Evolutionary conservation across 2,329 filamentous ascomycete species (phyloP).

Genomic region (Pseudogymnoascus sp.): DNA sequence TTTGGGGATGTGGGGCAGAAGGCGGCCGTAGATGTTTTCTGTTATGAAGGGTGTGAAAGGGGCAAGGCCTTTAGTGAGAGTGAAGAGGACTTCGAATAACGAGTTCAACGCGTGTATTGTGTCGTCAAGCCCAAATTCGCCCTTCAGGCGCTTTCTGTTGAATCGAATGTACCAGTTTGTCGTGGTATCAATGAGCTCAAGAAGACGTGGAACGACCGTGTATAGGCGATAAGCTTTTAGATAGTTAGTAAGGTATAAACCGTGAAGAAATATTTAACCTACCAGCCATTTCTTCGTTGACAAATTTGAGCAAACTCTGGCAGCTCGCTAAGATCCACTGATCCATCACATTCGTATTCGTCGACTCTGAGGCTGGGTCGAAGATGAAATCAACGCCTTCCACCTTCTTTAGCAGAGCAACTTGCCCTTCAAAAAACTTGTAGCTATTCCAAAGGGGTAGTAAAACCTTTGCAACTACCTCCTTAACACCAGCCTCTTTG

Average conservation of each 20-base stretch:
- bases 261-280: conserved; percentile 31
- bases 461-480: conserved; percentile 86
- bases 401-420: conserved; percentile 77
- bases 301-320: conserved; percentile 83
- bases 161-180: conserved; percentile 99
- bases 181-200: conserved; percentile 81
- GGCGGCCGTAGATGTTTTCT: conserved; percentile 83
- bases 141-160: conserved; percentile 86
- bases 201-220: conserved; percentile 80
- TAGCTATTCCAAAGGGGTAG: conserved; percentile 94
- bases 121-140: conserved; percentile 77
- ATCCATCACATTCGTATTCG: conserved; percentile 89
- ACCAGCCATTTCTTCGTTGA: conserved; percentile 85
- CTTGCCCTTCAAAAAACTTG: conserved; percentile 91
- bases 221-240: conserved; percentile 64
- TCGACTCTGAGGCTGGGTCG: conserved; percentile 65
- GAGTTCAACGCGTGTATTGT: conserved; percentile 89
- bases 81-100: conserved; percentile 87
- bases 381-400: conserved; percentile 70
- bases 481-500: conserved; percentile 87
- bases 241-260: conserved; percentile 11
- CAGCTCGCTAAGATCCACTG: conserved; percentile 90
- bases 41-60: conserved; percentile 95
- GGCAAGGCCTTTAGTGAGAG: conserved; percentile 77
- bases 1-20: conserved; percentile 75